phyloP scores from a whole-genome alignment of 148 eudicot genomes.

The Camellia granthamiana region DNA sequence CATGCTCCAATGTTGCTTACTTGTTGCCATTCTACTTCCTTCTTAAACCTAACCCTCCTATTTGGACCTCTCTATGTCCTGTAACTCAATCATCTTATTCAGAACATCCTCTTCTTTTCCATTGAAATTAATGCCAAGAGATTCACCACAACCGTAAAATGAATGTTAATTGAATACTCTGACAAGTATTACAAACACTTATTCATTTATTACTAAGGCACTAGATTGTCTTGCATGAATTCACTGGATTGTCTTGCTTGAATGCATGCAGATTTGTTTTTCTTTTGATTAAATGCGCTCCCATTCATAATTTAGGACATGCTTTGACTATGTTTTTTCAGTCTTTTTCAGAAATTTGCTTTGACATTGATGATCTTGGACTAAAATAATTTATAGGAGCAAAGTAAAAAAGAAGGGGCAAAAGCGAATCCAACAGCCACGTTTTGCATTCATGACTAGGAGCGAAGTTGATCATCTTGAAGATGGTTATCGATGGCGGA shows the following conservation, averaged over 20 bases:
- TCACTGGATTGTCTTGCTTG: background rate
- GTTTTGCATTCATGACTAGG: constrained; percentile 92
- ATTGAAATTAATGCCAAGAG: too few relatives aligned
- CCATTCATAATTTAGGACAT: background rate
- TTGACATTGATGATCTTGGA: background rate
- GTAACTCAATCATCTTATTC: too few relatives aligned
- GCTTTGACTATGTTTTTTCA: background rate
- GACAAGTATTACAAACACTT: background rate
- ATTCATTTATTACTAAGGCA: background rate
- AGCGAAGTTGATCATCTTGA: constrained; percentile 98
- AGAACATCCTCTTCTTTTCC: too few relatives aligned
- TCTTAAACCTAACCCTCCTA: too few relatives aligned
- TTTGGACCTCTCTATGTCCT: too few relatives aligned
- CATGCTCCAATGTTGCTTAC: too few relatives aligned
- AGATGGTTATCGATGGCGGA: constrained; percentile 96
- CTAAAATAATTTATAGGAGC: constrained; percentile 34
- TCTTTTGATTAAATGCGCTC: background rate
- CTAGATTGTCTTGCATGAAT: background rate
- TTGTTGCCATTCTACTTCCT: too few relatives aligned
- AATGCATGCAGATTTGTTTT: background rate
- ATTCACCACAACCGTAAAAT: too few relatives aligned
- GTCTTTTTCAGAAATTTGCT: background rate
- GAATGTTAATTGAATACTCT: background rate
- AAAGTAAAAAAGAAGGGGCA: constrained; percentile 76
- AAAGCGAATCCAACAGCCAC: constrained; percentile 73